A percentile compares a stretch with the other conserved stretches of the same genome.
These are phyloP conservation scores for Eimeria praecox DNA, from an alignment of 169 alveolate genomes.

Conservation along the genomic window DNA sequence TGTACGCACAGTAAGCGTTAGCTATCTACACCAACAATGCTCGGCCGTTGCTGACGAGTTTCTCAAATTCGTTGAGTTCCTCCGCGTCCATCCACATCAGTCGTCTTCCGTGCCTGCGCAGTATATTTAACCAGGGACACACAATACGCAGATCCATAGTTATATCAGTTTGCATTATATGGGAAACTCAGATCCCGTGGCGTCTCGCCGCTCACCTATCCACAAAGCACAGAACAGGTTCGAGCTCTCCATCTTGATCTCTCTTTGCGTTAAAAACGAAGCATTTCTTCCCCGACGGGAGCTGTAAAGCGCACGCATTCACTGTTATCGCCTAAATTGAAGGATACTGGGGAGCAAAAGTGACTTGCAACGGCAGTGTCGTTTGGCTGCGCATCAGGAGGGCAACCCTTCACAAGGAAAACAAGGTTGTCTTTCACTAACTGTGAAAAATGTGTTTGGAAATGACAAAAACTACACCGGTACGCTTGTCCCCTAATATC, in stretches of 20 bases:
- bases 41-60: slow-evolving; percentile 66
- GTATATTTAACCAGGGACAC: not conserved
- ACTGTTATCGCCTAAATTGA: not conserved
- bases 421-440: not conserved
- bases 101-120: slow-evolving; percentile 76
- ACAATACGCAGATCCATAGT: not conserved
- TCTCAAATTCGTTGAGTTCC: slow-evolving; percentile 78
- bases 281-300: slow-evolving; percentile 83
- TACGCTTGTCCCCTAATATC: not conserved
- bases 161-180: not conserved
- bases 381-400: not conserved
- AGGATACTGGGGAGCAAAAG: not conserved
- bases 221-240: slow-evolving; percentile 83
- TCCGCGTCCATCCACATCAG: slow-evolving; percentile 82
- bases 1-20: not conserved
- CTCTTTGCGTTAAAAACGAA: slow-evolving; percentile 82
- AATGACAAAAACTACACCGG: not conserved
- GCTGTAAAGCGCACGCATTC: slow-evolving; percentile 55
- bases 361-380: not conserved
- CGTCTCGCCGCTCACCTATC: slow-evolving; percentile 68
- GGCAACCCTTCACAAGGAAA: not conserved
- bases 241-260: slow-evolving; percentile 83
- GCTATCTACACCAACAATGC: not conserved
- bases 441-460: not conserved
- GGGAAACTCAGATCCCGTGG: not conserved